Evolutionary conservation across 176 grass and related monocot species (phyloP), one percentile per base, ranked within the genome.

Genomic region (Cenchrus purpureus): DNA sequence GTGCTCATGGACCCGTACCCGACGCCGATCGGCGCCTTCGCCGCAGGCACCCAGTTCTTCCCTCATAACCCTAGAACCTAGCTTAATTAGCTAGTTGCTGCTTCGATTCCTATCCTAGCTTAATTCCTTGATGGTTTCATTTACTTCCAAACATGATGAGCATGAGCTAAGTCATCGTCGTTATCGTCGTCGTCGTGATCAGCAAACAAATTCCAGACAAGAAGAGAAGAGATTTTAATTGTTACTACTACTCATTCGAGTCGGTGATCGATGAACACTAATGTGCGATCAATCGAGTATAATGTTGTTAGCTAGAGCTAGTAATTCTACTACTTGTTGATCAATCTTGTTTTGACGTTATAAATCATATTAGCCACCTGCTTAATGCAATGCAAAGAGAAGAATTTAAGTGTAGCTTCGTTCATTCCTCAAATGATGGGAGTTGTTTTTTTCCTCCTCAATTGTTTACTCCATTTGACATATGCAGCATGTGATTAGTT

Each of bases 1-100:
- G 86, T 93, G 68, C 82, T 95, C 4, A 87, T 98, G 91, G 96
- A 98, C 70, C 93, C 93, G 79, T 98, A 98, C 80, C 96, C 96
- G 85, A 92, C 96, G 82, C 96, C 96, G 7, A 89, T 98, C 64
- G 89, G 93, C 19, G 93, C 93, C 50, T 98, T 98, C 91, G 92
- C 94, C 63, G 87, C 93, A 89, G 93, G 91, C 71, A 95, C 96
- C n/a, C 96, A 93, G 87, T 98, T 95, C 93, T 98, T 95, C 87
- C 93, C 96, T 83, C 93, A 98, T 92, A 94, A 98, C 68, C 89
- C 93, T 58, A 91, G 93, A 91, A 92, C 93, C 62, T 93, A 89
- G 88, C 82, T 74, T 74, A 74, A 54, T 74, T 71, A 86, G 49
- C 78, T 73, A 74, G 34, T 69, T 85, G 71, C 69, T 80, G 63